These are phyloP conservation scores for Austroboletus novae-zelandiae DNA, from an alignment of 1,284 basidiomycete species.

Conservation along the genomic window DNA sequence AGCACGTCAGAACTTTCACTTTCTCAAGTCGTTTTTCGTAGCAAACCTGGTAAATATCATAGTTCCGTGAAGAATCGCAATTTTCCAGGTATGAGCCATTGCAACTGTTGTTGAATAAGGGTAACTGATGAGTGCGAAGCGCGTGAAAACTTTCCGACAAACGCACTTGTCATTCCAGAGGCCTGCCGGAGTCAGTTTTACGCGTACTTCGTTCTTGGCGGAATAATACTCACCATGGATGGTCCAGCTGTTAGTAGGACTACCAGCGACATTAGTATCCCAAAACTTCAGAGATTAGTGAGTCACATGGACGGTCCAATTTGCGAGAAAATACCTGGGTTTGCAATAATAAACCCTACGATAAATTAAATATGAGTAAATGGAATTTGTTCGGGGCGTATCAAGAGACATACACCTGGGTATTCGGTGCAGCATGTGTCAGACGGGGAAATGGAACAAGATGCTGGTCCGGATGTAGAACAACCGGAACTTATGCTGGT, in stretches of 20 bases:
- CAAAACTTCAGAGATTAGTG: constrained; percentile 46
- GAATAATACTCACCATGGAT: constrained; percentile 57
- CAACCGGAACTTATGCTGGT: constrained; percentile 40
- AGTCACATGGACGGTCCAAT: not conserved
- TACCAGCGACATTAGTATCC: constrained; percentile 61
- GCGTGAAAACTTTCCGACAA: not conserved
- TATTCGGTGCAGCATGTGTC: constrained; percentile 53
- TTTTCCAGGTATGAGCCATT: constrained; percentile 60
- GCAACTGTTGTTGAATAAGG: constrained; percentile 44
- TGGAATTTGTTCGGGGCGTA: not conserved
- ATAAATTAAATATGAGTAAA: constrained; percentile 2
- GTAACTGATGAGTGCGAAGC: not conserved
- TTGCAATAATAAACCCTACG: constrained; percentile 59
- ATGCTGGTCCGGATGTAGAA: constrained; percentile 37
- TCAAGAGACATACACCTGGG: constrained; percentile 38
- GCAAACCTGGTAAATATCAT: constrained; percentile 51
- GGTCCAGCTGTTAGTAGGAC: constrained; percentile 69
- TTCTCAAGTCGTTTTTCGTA: not conserved
- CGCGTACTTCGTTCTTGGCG: not conserved
- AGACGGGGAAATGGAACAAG: constrained; percentile 45
- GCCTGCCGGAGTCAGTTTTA: constrained; percentile 36
- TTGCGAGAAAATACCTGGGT: constrained; percentile 47
- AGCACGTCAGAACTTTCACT: not conserved
- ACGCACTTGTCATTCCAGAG: constrained; percentile 70
- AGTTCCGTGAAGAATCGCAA: constrained; percentile 70